Evolutionary conservation across 225 moss, liverwort and hornwort genomes (phyloP).

Genomic region (Takakia lepidozioides): DNA sequence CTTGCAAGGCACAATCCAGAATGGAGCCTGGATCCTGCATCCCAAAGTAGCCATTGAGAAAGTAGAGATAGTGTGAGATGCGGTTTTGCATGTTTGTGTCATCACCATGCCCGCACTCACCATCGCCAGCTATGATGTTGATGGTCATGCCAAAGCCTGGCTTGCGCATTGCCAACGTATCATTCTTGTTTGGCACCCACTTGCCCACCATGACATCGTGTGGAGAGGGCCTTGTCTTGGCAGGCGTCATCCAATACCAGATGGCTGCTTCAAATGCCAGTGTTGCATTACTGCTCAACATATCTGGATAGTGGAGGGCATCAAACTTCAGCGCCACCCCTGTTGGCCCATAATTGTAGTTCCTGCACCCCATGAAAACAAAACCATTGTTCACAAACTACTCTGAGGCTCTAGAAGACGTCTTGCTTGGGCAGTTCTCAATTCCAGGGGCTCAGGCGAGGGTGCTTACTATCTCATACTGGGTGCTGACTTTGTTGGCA

Average conservation of each 20-base stretch:
- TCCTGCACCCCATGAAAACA: slow-evolving; percentile 63
- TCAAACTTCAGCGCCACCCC: slow-evolving; percentile 45
- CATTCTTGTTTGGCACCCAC: slow-evolving; percentile 46
- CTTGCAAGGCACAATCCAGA: slow-evolving; percentile 60
- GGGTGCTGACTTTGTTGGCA: too few relatives aligned
- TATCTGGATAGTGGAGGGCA: slow-evolving; percentile 44
- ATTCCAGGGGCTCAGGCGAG: too few relatives aligned
- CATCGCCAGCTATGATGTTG: slow-evolving; percentile 60
- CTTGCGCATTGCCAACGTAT: slow-evolving; percentile 15
- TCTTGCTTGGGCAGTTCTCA: too few relatives aligned
- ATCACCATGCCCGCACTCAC: slow-evolving; percentile 87
- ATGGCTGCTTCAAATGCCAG: slow-evolving; percentile 69
- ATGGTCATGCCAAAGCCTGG: slow-evolving; percentile 81
- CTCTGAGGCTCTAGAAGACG: too few relatives aligned
- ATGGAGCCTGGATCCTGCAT: slow-evolving; percentile 28
- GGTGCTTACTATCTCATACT: too few relatives aligned
- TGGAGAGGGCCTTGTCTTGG: slow-evolving; percentile 73
- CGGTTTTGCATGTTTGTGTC: slow-evolving; percentile 64
- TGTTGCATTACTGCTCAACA: slow-evolving; percentile 61
- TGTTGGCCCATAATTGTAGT: slow-evolving; percentile 74
- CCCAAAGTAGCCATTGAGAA: slow-evolving; percentile 27
- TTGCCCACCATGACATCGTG: slow-evolving; percentile 64
- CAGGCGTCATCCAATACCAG: slow-evolving; percentile 77
- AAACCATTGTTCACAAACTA: neutral
- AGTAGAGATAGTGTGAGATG: slow-evolving; percentile 52